Percentiles rank a stretch among this genome's conserved stretches.
These are phyloP conservation scores for Neurospora africana DNA, from an alignment of 495 filamentous ascomycete species.

Conservation along the genomic window DNA sequence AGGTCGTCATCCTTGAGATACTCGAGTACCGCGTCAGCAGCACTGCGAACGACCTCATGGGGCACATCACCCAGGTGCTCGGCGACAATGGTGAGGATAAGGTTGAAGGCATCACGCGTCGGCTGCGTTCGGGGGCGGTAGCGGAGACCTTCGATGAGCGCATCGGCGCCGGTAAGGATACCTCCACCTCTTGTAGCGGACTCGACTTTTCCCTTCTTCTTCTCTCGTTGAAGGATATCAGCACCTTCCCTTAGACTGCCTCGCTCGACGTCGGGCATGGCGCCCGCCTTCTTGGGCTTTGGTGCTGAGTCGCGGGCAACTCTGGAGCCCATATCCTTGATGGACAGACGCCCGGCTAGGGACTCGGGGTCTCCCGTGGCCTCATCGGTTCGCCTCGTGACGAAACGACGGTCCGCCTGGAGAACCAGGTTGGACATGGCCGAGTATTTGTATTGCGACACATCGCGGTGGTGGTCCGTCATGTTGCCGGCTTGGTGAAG, in stretches of 20 bases:
- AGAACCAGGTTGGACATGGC: constrained; percentile 99
- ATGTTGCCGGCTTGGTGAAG: constrained; percentile 34
- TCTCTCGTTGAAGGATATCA: constrained; percentile 76
- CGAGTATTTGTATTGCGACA: constrained; percentile 98
- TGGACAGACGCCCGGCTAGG: constrained; percentile 82
- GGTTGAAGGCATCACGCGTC: constrained; percentile 88
- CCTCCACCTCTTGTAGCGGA: constrained; percentile 61
- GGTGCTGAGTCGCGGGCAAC: constrained; percentile 70
- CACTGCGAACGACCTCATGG: constrained; percentile 82
- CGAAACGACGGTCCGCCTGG: constrained; percentile 95
- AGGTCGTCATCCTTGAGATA: constrained; percentile 87
- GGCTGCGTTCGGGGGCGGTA: constrained; percentile 88
- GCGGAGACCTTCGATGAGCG: constrained; percentile 67
- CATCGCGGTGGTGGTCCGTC: constrained; percentile 78
- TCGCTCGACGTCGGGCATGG: constrained; percentile 57
- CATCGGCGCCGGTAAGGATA: constrained; percentile 75
- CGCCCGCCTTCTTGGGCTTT: constrained; percentile 60
- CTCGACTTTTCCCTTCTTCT: constrained; percentile 77
- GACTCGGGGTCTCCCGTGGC: constrained; percentile 96
- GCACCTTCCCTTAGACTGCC: constrained; percentile 74
- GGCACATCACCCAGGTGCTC: constrained; percentile 86
- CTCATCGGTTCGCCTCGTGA: constrained; percentile 84
- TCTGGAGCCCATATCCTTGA: constrained; percentile 86
- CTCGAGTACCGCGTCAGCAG: constrained; percentile 88
- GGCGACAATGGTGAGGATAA: constrained; percentile 85